These are phyloP conservation scores for Pestalotiopsis sp. DNA, from an alignment of 2,329 filamentous ascomycete species.

Conservation along the genomic window DNA sequence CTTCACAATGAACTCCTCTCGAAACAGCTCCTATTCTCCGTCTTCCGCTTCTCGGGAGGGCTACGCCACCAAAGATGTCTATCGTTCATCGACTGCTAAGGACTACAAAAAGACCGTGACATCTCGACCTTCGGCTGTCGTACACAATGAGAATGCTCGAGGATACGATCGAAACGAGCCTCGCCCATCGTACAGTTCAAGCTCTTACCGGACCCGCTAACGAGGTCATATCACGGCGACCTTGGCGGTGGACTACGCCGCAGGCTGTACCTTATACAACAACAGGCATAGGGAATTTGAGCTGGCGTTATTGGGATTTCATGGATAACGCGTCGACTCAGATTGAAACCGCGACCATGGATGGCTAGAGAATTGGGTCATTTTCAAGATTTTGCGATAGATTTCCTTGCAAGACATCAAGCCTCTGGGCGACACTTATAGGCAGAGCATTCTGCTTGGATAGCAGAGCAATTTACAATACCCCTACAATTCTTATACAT, in stretches of 20 bases:
- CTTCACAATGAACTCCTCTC: background rate
- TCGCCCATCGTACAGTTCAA: slow-evolving; percentile 1
- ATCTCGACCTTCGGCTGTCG: background rate
- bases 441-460: background rate
- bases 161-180: background rate
- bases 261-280: background rate
- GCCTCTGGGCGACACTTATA: no score
- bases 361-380: background rate
- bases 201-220: background rate
- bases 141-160: slow-evolving; percentile 1
- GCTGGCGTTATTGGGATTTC: background rate
- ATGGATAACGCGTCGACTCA: no score
- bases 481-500: no score
- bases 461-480: background rate
- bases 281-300: background rate
- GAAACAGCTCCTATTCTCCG: background rate
- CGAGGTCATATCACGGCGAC: background rate
- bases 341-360: background rate
- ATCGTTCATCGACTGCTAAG: background rate
- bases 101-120: background rate
- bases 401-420: background rate
- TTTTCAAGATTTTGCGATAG: background rate
- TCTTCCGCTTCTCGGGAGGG: background rate
- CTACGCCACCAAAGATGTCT: background rate
- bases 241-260: background rate